A percentile compares a stretch with the other conserved stretches of the same genome.
These are phyloP conservation scores for Talaromyces stipitatus DNA, from an alignment of 495 filamentous ascomycete genomes.

Conservation along the genomic window DNA sequence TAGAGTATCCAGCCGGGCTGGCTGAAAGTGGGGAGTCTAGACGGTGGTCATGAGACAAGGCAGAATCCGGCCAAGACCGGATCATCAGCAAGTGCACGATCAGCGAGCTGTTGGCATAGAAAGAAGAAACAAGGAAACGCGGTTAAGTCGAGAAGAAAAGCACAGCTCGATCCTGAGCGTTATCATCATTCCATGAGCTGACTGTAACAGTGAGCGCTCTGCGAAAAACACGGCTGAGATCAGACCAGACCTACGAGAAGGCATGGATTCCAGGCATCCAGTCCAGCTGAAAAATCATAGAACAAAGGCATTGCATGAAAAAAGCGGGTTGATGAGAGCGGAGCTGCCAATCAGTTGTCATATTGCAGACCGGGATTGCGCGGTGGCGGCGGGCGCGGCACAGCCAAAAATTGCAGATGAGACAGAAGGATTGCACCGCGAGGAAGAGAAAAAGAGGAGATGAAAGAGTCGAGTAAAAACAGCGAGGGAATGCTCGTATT, in stretches of 20 bases:
- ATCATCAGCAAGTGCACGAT: not conserved
- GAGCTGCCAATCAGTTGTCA: not conserved
- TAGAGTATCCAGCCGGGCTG: not conserved
- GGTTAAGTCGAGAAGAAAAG: too few species aligned
- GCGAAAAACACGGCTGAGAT: not conserved
- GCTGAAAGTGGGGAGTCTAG: not conserved
- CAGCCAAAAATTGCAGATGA: not conserved
- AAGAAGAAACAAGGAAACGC: not conserved
- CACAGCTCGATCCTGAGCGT: too few species aligned
- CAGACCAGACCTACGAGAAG: not conserved
- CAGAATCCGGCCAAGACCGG: not conserved
- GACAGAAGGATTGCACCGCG: not conserved
- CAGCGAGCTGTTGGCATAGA: not conserved
- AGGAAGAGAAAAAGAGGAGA: not conserved
- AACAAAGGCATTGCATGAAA: not conserved
- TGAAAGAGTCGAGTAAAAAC: not conserved
- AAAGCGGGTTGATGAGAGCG: not conserved
- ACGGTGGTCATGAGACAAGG: not conserved
- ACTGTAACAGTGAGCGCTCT: not conserved
- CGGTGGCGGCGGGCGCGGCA: not conserved
- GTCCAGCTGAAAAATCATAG: too few species aligned
- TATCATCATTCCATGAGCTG: too few species aligned
- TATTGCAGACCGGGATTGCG: not conserved
- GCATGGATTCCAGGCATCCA: not conserved
- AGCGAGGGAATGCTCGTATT: slow-evolving; percentile 2